Conservation (phyloP, 306 rosid species). For the Trifolium dubium region DNA sequence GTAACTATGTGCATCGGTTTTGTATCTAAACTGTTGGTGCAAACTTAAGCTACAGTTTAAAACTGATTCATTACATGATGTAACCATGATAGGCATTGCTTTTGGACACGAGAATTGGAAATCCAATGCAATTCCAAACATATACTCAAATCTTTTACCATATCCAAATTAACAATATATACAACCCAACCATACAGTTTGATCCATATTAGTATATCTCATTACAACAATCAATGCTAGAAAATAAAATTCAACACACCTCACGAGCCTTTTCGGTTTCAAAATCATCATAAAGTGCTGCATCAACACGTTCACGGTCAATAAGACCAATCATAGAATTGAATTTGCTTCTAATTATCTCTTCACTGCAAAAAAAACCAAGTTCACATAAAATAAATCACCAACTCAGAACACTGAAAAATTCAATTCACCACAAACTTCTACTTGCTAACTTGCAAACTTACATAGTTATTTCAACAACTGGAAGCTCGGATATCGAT, state of each 20-base stretch:
- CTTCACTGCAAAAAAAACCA: constrained; percentile 68
- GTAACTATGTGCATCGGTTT: not conserved
- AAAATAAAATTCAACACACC: constrained; percentile 53
- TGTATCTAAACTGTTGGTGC: not conserved
- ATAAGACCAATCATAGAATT: constrained; percentile 96
- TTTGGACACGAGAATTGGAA: not conserved
- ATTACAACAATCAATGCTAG: constrained; percentile 2
- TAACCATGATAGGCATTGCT: not conserved
- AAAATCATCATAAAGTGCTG: constrained; percentile 75
- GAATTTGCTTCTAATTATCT: constrained; percentile 83
- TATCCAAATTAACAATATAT: constrained; percentile 21
- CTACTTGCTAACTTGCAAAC: constrained; percentile 46
- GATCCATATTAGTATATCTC: constrained; percentile 3
- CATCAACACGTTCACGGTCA: constrained; percentile 90
- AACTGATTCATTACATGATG: too few relatives aligned
- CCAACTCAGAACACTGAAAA: constrained; percentile 21
- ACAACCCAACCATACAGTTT: constrained; percentile 12
- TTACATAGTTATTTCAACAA: constrained; percentile 86
- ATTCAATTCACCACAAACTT: not conserved
- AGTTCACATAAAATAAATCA: constrained; percentile 3
- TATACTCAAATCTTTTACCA: not conserved
- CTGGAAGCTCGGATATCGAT: constrained; percentile 90
- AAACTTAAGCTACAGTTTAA: not conserved
- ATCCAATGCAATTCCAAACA: not conserved
- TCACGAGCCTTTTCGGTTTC: constrained; percentile 92